Conservation (phyloP, 129 eudicot species). For the Artemisia tridentata region DNA sequence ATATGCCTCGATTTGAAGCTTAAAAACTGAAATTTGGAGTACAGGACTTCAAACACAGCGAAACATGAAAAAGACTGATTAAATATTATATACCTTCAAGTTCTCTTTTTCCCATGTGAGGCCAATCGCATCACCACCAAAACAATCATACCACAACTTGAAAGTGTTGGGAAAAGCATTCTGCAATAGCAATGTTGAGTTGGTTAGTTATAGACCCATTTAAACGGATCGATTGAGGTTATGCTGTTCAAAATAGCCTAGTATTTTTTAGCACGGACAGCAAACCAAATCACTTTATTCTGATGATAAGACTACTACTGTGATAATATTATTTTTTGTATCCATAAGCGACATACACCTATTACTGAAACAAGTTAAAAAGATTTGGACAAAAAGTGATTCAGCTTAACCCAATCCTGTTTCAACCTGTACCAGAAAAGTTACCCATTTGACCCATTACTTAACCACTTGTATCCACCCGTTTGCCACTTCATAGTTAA, state of each 20-base stretch:
- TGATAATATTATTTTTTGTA: no score
- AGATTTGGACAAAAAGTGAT: background rate
- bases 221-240: background rate
- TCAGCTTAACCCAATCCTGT: background rate
- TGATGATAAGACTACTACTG: no score
- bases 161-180: constrained; percentile 57
- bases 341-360: no score
- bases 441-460: background rate
- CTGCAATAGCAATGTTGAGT: constrained; percentile 38
- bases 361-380: background rate
- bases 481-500: background rate
- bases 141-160: constrained; percentile 88
- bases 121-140: constrained; percentile 95
- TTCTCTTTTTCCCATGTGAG: constrained; percentile 69
- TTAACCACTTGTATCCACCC: background rate
- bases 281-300: background rate
- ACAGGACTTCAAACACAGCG: background rate
- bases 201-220: background rate
- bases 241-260: background rate
- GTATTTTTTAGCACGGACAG: background rate
- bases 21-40: background rate
- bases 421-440: background rate
- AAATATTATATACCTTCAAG: constrained; percentile 52
- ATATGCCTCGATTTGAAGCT: no score
- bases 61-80: constrained; percentile 1